Base-by-base conservation (phyloP, 306 rosid species). In the cucumber (Cucumis sativus) region DNA sequence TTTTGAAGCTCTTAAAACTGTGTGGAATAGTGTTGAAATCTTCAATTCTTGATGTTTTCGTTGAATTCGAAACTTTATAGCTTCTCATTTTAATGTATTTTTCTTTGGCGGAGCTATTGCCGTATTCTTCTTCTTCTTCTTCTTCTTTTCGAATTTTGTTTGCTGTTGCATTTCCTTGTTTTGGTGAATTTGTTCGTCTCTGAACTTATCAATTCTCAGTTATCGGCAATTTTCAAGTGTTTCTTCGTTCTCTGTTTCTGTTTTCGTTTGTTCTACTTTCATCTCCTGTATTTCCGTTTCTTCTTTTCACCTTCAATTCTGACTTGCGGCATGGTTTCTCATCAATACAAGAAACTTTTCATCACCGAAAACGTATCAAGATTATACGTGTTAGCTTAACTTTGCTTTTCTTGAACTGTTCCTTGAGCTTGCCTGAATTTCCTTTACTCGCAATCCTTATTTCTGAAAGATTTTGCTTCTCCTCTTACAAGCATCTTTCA, bases 371-470 rank as follows among this genome's bases (percentile, higher is more conserved):
- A n/a, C 52, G n/a, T 13, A 71, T 15, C 45, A 72, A 14, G 77
- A 72, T 25, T 15, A 28, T 72, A 49, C 61, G 61, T 77, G 74
- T 70, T 25, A 30, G 69, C 35, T 37, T 80, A 74, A 76, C 80
- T 83, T 79, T 69, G 78, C 79, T 83, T 84, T 78, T 80, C 79
- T 80, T 69, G 81, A 68, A 74, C 59, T 79, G 81, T 88, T 88
- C 84, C 90, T 81, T 90, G 78, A 62, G 64, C 78, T 68, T 79
- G 54, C 61, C 79, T 84, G 84, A 80, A 82, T 75, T 86, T 68
- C 76, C 88, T 88, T 89, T 80, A 81, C 91, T 88, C 88, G 47
- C 75, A 85, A 81, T 80, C 79, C 79, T 79, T 84, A 74, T 30
- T 78, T 0, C 30, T 28, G 30, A 58, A 51, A 49, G 56, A 33